These are phyloP conservation scores for Spathaspora boniae DNA, from an alignment of 805 yeast genomes.

Conservation along the genomic window DNA sequence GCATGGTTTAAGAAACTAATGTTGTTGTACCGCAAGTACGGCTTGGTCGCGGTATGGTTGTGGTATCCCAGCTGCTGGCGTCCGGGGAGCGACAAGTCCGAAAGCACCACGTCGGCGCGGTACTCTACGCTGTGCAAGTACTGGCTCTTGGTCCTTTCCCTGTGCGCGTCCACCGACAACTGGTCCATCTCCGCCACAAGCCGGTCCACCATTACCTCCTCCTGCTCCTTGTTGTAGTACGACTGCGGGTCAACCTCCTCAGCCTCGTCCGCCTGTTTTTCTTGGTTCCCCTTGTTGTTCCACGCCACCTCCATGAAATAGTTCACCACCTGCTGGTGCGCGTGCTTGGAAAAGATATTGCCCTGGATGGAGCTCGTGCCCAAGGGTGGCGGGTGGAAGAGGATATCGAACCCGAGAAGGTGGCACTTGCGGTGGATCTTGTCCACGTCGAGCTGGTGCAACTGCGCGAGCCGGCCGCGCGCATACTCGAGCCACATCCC, in stretches of 20 bases:
- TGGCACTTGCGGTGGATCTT: conserved; percentile 29
- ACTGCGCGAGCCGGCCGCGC: conserved; percentile 21
- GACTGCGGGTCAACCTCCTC: conserved; percentile 15
- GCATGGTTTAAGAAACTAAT: conserved; percentile 25
- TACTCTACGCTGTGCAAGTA: conserved; percentile 14
- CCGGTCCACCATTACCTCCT: conserved; percentile 16
- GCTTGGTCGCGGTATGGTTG: conserved; percentile 33
- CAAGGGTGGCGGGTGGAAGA: conserved; percentile 72
- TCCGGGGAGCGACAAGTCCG: conserved; percentile 34
- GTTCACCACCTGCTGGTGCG: conserved; percentile 20
- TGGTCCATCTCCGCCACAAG: conserved; percentile 1
- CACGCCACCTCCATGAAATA: conserved; percentile 28
- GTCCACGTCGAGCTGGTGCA: conserved; percentile 24
- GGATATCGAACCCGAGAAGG: conserved; percentile 49
- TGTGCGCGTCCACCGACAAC: not conserved
- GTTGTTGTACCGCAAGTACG: conserved; percentile 26
- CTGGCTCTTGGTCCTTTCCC: not conserved
- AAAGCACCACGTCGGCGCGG: conserved; percentile 33
- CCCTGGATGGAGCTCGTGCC: conserved; percentile 86
- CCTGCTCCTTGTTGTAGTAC: conserved; percentile 26
- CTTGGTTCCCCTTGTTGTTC: not conserved
- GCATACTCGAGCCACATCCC: conserved; percentile 40
- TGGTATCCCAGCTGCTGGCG: conserved; percentile 36
- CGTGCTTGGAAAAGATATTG: conserved; percentile 61
- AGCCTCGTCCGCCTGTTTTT: not conserved